Evolutionary conservation across 257 asterid species (phyloP), one percentile per base, ranked within the genome.

Genomic region (Rehmannia glutinosa): DNA sequence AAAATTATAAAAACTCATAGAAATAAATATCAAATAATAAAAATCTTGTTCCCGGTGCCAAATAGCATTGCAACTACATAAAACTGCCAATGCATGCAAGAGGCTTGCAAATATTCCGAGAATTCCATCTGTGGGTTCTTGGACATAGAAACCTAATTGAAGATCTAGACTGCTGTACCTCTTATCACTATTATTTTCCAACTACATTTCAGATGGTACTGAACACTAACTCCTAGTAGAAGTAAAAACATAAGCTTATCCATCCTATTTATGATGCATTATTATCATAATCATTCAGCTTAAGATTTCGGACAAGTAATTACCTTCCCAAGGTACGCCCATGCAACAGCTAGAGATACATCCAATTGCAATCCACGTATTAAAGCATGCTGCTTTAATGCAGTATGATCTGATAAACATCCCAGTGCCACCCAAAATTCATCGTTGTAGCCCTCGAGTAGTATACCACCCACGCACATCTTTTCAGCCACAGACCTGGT

Each of bases 291-390:
- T 58, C 50, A 41, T 70, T 45, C 41, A 74, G 47, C 72, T 24
- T 13, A 27, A 69, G 32, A 17, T 30, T 64, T 59, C 1, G 10
- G 47, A 73, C 36, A 47, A 62, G 62, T 45, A 54, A 63, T 75
- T 85, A 93, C 99, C 96, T 85, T 94, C 69, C 97, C 99, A 53
- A 90, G 89, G 70, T 81, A 83, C 13, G 97, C 97, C 99, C 99
- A 94, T 19, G 99, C 96, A 72, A 83, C 96, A 70, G 99, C 99
- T 47, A 88, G 78, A 73, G 96, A 86, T 54, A 83, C 86, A 64
- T 94, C 94, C 86, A 94, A 80, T 50, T 94, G 97, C 77, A 94
- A 73, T 43, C 91, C 97, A 27, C 99, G 95, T 70, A 94, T 75
- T 58, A 90, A 81, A 70, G 99, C 94, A 79, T 94, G 99, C 68